phyloP scores from a whole-genome alignment of 139 green algal species.

The Chlorella sp. region DNA sequence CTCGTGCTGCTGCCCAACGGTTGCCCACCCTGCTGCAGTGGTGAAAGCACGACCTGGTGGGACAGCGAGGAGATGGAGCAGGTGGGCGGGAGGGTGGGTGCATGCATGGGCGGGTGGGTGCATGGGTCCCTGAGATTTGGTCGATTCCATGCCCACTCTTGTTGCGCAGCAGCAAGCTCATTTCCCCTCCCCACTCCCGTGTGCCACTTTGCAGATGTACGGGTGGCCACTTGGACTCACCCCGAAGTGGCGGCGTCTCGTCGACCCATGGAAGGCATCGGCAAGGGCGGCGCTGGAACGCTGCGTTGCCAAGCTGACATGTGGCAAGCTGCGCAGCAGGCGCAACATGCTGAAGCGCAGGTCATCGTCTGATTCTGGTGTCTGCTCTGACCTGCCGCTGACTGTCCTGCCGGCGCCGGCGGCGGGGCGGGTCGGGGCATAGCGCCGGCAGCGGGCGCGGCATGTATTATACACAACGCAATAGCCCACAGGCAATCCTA shows the following conservation, averaged over 20 bases:
- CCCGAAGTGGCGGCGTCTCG: slow-evolving; percentile 29
- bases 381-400: no score
- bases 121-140: background rate
- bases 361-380: background rate
- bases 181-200: background rate
- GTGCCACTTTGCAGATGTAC: slow-evolving; percentile 44
- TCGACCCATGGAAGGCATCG: slow-evolving; percentile 1
- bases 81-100: slow-evolving; percentile 15
- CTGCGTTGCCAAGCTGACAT: background rate
- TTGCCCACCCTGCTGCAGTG: slow-evolving; percentile 22
- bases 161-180: background rate
- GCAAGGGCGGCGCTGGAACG: background rate
- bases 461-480: no score
- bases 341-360: no score
- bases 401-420: no score
- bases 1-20: slow-evolving; percentile 11
- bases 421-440: no score
- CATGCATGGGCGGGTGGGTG: background rate
- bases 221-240: slow-evolving; percentile 57
- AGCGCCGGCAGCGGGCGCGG: no score
- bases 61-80: slow-evolving; percentile 41
- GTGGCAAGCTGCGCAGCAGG: background rate
- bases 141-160: background rate
- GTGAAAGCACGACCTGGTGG: slow-evolving; percentile 41
- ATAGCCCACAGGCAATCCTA: no score